Percentiles rank a stretch among this genome's conserved stretches.
Evolutionary conservation across 2,329 filamentous ascomycete species (phyloP).

Genomic region (Coleophoma cylindrospora): DNA sequence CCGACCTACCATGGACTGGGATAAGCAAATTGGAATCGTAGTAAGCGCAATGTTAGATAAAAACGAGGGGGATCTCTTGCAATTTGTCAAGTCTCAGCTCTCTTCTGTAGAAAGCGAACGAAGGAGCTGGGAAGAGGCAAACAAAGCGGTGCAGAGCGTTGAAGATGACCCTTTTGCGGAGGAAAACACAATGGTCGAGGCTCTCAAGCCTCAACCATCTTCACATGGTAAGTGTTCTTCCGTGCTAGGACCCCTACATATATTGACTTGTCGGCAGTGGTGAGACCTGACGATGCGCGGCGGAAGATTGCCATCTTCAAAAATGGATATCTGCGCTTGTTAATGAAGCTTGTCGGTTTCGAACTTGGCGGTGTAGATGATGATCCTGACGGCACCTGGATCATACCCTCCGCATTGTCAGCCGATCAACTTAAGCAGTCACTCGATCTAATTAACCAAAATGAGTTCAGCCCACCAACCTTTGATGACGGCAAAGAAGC

Average conservation of each 20-base stretch:
- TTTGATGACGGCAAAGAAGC: conserved; percentile 68
- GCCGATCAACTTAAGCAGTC: conserved; percentile 63
- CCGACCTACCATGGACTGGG: conserved; percentile 60
- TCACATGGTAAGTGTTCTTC: conserved; percentile 43
- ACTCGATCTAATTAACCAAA: conserved; percentile 68
- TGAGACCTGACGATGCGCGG: conserved; percentile 53
- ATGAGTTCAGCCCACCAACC: conserved; percentile 71
- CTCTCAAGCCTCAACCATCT: conserved; percentile 35
- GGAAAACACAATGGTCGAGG: conserved; percentile 22
- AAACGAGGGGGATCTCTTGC: conserved; percentile 68
- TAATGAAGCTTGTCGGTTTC: conserved; percentile 74
- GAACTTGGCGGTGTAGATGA: conserved; percentile 51
- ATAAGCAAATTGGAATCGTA: conserved; percentile 68
- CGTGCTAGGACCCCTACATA: neutral
- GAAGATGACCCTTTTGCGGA: conserved; percentile 33
- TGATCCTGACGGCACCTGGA: conserved; percentile 74
- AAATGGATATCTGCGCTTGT: conserved; percentile 78
- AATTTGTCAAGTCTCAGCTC: conserved; percentile 75
- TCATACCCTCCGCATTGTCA: conserved; percentile 62
- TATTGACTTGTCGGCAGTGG: conserved; percentile 20
- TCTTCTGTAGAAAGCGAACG: conserved; percentile 66
- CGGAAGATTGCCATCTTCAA: conserved; percentile 77
- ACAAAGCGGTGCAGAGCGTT: conserved; percentile 50
- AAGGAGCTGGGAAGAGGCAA: conserved; percentile 70
- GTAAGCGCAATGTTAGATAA: conserved; percentile 77